A percentile compares a stretch with the other conserved stretches of the same genome.
phyloP scores from a whole-genome alignment of 768 basidiomycete genomes.

The Scleroderma bovista region DNA sequence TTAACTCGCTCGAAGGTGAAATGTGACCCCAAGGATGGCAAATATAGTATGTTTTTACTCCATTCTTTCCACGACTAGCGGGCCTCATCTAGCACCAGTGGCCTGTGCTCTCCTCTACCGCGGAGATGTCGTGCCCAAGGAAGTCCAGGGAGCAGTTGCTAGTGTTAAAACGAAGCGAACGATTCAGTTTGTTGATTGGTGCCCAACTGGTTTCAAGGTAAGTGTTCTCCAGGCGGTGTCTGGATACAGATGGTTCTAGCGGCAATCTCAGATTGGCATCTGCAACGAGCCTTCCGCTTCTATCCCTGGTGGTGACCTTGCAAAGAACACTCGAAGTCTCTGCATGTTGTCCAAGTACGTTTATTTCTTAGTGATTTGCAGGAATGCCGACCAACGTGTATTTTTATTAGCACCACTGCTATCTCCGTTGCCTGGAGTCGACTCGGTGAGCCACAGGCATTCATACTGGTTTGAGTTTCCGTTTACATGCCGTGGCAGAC shows the following conservation, averaged over 20 bases:
- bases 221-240: conserved; percentile 1
- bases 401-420: conserved; percentile 64
- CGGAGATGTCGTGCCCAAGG: conserved; percentile 96
- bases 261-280: conserved; percentile 71
- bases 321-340: conserved; percentile 87
- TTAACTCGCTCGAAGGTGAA: conserved; percentile 40
- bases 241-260: conserved; percentile 13
- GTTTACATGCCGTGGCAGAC: conserved; percentile 40
- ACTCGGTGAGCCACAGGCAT: conserved; percentile 42
- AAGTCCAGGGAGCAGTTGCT: conserved; percentile 87
- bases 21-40: conserved; percentile 96
- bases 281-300: conserved; percentile 93
- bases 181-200: conserved; percentile 98
- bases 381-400: background rate
- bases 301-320: conserved; percentile 93
- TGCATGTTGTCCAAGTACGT: conserved; percentile 93
- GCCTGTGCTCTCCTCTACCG: conserved; percentile 91
- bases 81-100: conserved; percentile 43
- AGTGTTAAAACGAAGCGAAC: conserved; percentile 97
- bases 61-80: background rate
- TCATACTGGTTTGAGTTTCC: background rate
- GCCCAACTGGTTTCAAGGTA: conserved; percentile 93
- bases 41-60: conserved; percentile 74
- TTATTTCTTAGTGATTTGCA: background rate
- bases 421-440: conserved; percentile 95